These are phyloP conservation scores for Aurifilum marmelostoma DNA, from an alignment of 2,329 filamentous ascomycete species.

Conservation along the genomic window DNA sequence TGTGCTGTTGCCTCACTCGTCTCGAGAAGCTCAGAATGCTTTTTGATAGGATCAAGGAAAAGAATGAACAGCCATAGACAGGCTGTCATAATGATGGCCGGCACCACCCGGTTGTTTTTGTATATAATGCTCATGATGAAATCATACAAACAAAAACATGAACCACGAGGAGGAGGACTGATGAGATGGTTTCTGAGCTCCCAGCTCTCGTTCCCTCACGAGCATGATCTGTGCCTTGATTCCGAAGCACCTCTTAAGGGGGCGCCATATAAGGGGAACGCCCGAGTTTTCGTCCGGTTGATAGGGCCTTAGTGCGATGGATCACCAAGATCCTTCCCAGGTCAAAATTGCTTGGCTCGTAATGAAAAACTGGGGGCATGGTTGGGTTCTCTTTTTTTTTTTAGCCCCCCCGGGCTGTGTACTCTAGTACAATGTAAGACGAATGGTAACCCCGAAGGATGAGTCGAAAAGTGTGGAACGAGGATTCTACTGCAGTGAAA, in stretches of 20 bases:
- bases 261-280: not conserved
- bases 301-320: not conserved
- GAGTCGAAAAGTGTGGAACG: not conserved
- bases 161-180: not conserved
- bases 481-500: not conserved
- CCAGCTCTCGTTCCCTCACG: not conserved
- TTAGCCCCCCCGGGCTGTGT: not conserved
- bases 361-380: not conserved
- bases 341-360: not conserved
- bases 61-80: constrained; percentile 34
- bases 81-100: constrained; percentile 34
- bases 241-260: not conserved
- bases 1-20: not conserved
- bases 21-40: not conserved
- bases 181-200: too few species aligned
- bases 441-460: not conserved
- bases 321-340: not conserved
- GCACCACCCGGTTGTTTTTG: constrained; percentile 35
- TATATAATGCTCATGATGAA: constrained; percentile 29
- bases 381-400: too few species aligned
- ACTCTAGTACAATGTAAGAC: not conserved
- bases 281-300: not conserved
- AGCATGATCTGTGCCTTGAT: not conserved
- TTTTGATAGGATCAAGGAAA: constrained; percentile 28
- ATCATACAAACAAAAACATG: not conserved